Evolutionary conservation across 768 basidiomycete species (phyloP), one percentile per base, ranked within the genome.

Genomic region (Tricholoma matsutake): DNA sequence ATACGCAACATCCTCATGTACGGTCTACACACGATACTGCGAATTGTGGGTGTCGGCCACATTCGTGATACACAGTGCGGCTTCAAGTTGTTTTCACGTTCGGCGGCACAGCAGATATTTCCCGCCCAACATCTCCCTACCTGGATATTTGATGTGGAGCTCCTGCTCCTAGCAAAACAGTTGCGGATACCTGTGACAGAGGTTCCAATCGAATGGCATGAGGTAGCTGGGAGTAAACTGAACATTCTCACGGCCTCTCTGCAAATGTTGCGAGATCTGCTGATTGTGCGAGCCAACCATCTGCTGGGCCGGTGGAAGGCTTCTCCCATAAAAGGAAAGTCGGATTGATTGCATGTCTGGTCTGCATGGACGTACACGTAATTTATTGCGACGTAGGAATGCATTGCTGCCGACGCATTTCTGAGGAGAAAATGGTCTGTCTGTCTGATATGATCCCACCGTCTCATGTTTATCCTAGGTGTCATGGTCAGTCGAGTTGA

Each of bases 121-220:
- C 93, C 93, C 0, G 80, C 81, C 1, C 89, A 96, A 69, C 95
- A 92, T 68, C 87, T 96, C 29, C 79, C 89, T 5, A 89, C 91
- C 1, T 98, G 96, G 96, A 95, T 96, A 72, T 98, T 98, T 68
- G 96, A 98, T 73, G 95, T 97, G 60, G 96, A 98, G 72, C 83
- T 97, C 4, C 79, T 98, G 18, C 79, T 97, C 9, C 81, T 96
- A 39, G 93, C 95, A 8, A 89, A 92, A 69, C 83, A 88, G 71
- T 78, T 90, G 41, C 68, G 79, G 8, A 88, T 97, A 60, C 91
- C 94, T 1, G 88, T 95, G 1, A 81, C 74, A 6, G 96, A 98
- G 70, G 92, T 97, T 6, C 85, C 93, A 0, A 87, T 98, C 29
- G 85, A 88, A 64, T 98, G 96, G 96, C 89, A 94, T 61, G 96